A percentile compares a stretch with the other conserved stretches of the same genome.
These are phyloP conservation scores for Septoria petroselini DNA, from an alignment of 2,329 filamentous ascomycete genomes.

Conservation along the genomic window DNA sequence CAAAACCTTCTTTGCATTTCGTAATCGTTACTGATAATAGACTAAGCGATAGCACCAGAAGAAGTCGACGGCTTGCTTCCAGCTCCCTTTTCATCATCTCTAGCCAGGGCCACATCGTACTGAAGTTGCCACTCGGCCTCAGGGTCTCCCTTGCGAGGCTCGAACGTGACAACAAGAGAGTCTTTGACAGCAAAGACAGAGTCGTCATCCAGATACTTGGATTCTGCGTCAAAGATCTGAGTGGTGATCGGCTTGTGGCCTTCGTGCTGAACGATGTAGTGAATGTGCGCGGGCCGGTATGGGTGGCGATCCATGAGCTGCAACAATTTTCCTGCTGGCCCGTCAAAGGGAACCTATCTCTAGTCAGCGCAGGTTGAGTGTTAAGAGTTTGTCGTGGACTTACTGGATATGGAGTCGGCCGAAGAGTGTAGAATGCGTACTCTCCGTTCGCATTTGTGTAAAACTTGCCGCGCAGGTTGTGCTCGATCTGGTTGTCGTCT, in stretches of 20 bases:
- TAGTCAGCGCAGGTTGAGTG: neutral
- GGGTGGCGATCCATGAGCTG: constrained; percentile 60
- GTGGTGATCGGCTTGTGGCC: constrained; percentile 69
- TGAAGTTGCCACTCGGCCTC: constrained; percentile 23
- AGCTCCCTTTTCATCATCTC: constrained; percentile 28
- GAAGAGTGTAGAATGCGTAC: constrained; percentile 26
- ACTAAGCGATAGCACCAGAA: constrained; percentile 1
- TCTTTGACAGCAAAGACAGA: constrained; percentile 38
- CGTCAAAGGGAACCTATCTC: constrained; percentile 33
- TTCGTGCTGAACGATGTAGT: constrained; percentile 43
- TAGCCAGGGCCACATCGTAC: constrained; percentile 23
- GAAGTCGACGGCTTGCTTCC: constrained; percentile 8
- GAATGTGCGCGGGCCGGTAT: constrained; percentile 62
- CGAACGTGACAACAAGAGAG: constrained; percentile 57
- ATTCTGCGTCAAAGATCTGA: constrained; percentile 65
- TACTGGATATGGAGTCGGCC: constrained; percentile 29
- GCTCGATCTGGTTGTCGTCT: constrained; percentile 65
- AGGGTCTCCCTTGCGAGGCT: constrained; percentile 51
- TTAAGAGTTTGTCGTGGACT: neutral
- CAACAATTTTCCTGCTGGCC: constrained; percentile 51
- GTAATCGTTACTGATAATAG: neutral
- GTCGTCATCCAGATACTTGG: constrained; percentile 23
- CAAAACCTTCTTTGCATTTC: too few species aligned
- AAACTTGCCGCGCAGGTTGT: constrained; percentile 72
- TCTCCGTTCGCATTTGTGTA: constrained; percentile 52